Evolutionary conservation across 208 protist species (phyloP).

Genomic region (Leishmania arabica): DNA sequence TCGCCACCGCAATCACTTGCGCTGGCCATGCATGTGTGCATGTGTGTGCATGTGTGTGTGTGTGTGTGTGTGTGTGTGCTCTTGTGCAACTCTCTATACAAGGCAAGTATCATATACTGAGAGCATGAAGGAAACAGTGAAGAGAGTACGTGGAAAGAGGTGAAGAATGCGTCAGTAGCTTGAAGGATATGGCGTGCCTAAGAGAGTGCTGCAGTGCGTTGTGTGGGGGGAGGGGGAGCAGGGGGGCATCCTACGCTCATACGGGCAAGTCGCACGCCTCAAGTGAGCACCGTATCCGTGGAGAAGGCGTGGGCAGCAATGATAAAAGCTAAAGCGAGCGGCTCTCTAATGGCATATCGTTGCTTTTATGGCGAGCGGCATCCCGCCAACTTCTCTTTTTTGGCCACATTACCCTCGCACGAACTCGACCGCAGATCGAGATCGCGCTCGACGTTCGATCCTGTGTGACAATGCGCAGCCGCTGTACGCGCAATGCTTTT

Average conservation of each 20-base stretch:
- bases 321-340: not conserved
- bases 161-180: not conserved
- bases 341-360: not conserved
- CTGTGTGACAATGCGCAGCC: not conserved
- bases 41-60: not conserved
- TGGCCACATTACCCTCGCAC: not conserved
- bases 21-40: not conserved
- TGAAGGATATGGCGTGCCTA: not conserved
- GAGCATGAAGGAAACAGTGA: not conserved
- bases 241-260: not conserved
- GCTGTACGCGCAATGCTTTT: not conserved
- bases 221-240: not conserved
- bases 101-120: not conserved
- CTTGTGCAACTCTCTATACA: not conserved
- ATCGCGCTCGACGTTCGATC: not conserved
- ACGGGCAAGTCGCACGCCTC: not conserved
- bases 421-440: not conserved
- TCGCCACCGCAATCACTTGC: not conserved
- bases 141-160: not conserved
- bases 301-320: not conserved
- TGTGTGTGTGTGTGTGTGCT: not conserved
- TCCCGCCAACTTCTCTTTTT: not conserved
- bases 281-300: not conserved
- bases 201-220: not conserved
- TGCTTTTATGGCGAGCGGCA: not conserved